These are phyloP conservation scores for Vitis rotundifolia DNA, from an alignment of 164 flowering plant species.

Conservation along the genomic window DNA sequence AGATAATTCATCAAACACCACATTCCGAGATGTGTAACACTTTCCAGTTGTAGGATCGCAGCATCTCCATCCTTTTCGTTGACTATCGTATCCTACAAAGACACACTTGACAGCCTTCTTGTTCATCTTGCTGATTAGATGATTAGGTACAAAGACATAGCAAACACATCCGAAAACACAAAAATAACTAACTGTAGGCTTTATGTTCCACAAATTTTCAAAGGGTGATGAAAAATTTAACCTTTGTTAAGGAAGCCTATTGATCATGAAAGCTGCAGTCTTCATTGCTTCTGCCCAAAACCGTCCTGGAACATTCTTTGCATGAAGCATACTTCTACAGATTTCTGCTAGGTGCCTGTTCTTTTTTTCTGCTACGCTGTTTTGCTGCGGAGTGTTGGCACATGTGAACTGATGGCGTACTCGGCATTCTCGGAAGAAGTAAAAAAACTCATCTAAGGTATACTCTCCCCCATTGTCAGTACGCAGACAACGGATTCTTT, in stretches of 20 bases:
- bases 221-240: slow-evolving; percentile 16
- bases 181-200: slow-evolving; percentile 26
- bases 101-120: slow-evolving; percentile 19
- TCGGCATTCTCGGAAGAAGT: not conserved
- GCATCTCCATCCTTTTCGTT: slow-evolving; percentile 32
- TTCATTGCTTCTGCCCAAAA: slow-evolving; percentile 19
- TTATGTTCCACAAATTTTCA: slow-evolving; percentile 20
- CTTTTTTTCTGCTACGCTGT: slow-evolving; percentile 21
- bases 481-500: slow-evolving; percentile 8
- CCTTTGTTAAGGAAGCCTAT: slow-evolving; percentile 13
- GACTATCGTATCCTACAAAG: slow-evolving; percentile 22
- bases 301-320: slow-evolving; percentile 5
- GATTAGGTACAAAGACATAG: slow-evolving; percentile 20
- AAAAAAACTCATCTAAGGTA: not conserved
- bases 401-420: slow-evolving; percentile 20
- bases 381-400: slow-evolving; percentile 22
- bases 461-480: slow-evolving; percentile 25
- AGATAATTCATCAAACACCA: slow-evolving; percentile 24
- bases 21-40: slow-evolving; percentile 16
- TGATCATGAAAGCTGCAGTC: slow-evolving; percentile 14
- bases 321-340: slow-evolving; percentile 17
- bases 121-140: slow-evolving; percentile 20
- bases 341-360: slow-evolving; percentile 8
- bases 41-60: slow-evolving; percentile 13
- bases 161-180: slow-evolving; percentile 23